Evolutionary conservation across 2,329 filamentous ascomycete genomes (phyloP), one percentile per base, ranked within the genome.

Genomic region (Clarireedia monteithiana): DNA sequence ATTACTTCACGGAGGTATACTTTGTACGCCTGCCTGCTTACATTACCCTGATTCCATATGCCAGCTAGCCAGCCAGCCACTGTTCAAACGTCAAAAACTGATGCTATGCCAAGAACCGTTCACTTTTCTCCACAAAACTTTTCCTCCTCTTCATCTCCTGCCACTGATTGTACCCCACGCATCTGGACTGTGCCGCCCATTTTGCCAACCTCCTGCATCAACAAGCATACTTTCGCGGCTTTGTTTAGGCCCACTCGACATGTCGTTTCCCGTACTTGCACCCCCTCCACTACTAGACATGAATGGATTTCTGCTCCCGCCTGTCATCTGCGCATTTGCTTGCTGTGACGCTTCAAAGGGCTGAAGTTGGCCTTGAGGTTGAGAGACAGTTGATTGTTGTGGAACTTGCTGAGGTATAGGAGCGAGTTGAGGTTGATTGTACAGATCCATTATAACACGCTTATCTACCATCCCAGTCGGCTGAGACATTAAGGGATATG

Each of bases 181-280:
- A 70, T 91, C 88, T 3, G 88, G 88, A 64, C 86, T 90, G 66
- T 91, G 87, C 44, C 88, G 75, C 9, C 88, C 88, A 63, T 84
- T 85, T 64, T 79, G 55, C 86, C 80, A 62, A 83, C 77, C 55
- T 76, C 66, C 66, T 38, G 61, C 58, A 55, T 69, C 67, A 36
- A 66, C 53, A 50, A 59, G 81, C 68, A 89, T 81, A 69, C 87
- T 91, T 66, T 91, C 88, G 49, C 86, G 79, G 64, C 86, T 91
- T 72, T 81, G 71, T 66, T 80, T 64, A 59, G 63, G 63, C 17
- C 53, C 62, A 45, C 58, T 62, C 30, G 62, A 56, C 36, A 60
- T 62, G 62, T 66, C 60, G 39, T 63, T 60, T 48, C 64, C 59
- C 59, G 65, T 48, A 20, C 58, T 65, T 9, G 66, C 62, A 26